phyloP scores from a whole-genome alignment of 768 basidiomycete genomes.

The Termitomyces sp. region DNA sequence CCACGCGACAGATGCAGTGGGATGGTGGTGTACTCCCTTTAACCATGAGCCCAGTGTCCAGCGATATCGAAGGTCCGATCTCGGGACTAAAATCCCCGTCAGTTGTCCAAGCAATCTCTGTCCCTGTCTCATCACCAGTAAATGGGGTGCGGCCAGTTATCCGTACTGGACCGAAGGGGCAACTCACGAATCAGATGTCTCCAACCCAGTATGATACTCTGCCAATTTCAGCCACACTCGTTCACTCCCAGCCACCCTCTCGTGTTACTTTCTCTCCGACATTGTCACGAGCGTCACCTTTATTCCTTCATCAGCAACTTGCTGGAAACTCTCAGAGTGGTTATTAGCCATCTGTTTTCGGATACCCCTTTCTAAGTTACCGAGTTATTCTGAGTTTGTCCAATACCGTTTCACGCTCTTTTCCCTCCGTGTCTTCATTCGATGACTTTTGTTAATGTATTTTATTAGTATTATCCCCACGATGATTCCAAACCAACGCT shows the following conservation, averaged over 20 bases:
- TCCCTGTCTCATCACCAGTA: not conserved
- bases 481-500: not conserved
- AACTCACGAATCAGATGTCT: not conserved
- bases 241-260: slow-evolving; percentile 42
- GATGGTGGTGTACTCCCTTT: not conserved
- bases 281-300: slow-evolving; percentile 36
- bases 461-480: not conserved
- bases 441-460: not conserved
- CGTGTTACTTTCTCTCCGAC: slow-evolving; percentile 28
- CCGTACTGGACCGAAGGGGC: not conserved
- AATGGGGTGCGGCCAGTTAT: not conserved
- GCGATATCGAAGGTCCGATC: not conserved
- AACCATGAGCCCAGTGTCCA: not conserved
- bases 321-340: slow-evolving; percentile 47
- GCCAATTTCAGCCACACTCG: slow-evolving; percentile 36
- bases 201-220: slow-evolving; percentile 18
- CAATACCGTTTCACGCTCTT: not conserved
- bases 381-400: slow-evolving; percentile 3
- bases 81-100: not conserved
- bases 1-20: not conserved
- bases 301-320: slow-evolving; percentile 48
- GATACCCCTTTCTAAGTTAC: not conserved
- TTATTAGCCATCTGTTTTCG: slow-evolving; percentile 29
- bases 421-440: not conserved
- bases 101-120: not conserved